Conservation (phyloP, 225 moss, liverwort and hornwort genomes). For the Sphagnum tenellum region DNA sequence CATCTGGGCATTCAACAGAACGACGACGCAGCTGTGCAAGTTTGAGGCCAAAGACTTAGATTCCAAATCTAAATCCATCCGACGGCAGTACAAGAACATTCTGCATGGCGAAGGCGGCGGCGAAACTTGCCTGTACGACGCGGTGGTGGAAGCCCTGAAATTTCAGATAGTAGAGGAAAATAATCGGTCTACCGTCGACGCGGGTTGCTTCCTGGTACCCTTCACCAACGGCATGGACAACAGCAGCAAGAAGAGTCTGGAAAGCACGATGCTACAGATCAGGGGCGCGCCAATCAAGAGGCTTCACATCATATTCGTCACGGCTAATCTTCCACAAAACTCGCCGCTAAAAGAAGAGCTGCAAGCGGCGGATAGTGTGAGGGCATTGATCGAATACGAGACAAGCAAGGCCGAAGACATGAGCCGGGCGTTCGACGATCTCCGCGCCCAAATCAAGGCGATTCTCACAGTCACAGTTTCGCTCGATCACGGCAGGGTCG, state of each 20-base stretch:
- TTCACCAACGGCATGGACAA: constrained; percentile 41
- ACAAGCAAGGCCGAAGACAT: constrained; percentile 24
- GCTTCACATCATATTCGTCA: constrained; percentile 37
- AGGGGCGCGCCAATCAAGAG: constrained; percentile 11
- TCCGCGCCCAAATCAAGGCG: constrained; percentile 29
- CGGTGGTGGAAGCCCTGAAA: constrained; percentile 18
- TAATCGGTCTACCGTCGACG: constrained; percentile 3
- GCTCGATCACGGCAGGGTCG: constrained; percentile 3
- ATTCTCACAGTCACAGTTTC: constrained; percentile 4
- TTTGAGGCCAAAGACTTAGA: constrained; percentile 16
- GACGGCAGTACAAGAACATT: constrained; percentile 1
- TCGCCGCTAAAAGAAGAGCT: constrained; percentile 5
- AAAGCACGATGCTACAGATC: constrained; percentile 21
- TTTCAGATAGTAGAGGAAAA: constrained; percentile 9
- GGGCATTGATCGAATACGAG: constrained; percentile 22
- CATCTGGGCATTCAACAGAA: constrained; percentile 31
- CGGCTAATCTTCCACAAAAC: constrained; percentile 16
- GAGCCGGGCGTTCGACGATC: constrained; percentile 20
- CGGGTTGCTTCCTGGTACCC: constrained; percentile 28
- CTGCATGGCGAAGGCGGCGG: constrained; percentile 5
- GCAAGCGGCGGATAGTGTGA: constrained; percentile 14
- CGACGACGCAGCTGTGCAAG: constrained; percentile 10
- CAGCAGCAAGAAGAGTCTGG: constrained; percentile 5
- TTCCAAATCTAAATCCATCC: constrained; percentile 8
- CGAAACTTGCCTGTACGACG: constrained; percentile 31